These are phyloP conservation scores for Ogataea allantospora DNA, from an alignment of 805 yeast genomes.

Conservation along the genomic window DNA sequence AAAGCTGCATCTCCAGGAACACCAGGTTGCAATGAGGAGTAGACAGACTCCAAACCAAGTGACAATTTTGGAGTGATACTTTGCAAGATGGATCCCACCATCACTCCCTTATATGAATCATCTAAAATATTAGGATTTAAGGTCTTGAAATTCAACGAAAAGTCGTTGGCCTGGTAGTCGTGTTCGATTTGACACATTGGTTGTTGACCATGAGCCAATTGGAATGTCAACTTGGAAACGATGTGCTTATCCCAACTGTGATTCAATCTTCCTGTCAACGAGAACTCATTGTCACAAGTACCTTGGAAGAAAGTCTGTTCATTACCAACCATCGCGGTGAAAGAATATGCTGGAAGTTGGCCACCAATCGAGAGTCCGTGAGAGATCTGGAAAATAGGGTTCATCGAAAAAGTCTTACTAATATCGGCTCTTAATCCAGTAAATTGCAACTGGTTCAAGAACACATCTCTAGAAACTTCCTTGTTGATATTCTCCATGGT, in stretches of 20 bases:
- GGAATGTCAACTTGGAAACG: constrained; percentile 81
- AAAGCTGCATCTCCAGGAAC: constrained; percentile 89
- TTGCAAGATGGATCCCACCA: constrained; percentile 88
- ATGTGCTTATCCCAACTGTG: constrained; percentile 83
- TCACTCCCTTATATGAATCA: constrained; percentile 84
- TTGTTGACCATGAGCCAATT: constrained; percentile 85
- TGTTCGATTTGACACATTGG: constrained; percentile 95
- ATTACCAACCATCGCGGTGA: constrained; percentile 84
- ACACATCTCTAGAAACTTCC: constrained; percentile 93
- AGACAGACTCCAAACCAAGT: constrained; percentile 89
- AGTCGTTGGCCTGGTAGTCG: constrained; percentile 88
- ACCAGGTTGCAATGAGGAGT: constrained; percentile 66
- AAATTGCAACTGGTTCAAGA: constrained; percentile 84
- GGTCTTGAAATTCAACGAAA: constrained; percentile 83
- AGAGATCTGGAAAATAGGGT: constrained; percentile 95
- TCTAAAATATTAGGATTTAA: constrained; percentile 81
- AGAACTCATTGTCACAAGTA: constrained; percentile 80
- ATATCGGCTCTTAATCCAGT: constrained; percentile 96
- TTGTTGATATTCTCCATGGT: constrained; percentile 89
- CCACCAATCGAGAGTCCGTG: constrained; percentile 92
- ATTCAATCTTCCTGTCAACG: constrained; percentile 85
- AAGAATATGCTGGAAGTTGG: constrained; percentile 85
- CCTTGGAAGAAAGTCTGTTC: constrained; percentile 89
- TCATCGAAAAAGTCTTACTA: constrained; percentile 84
- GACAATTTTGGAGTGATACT: constrained; percentile 80